A percentile compares a stretch with the other conserved stretches of the same genome.
These are phyloP conservation scores for Astrephomene gubernaculifera DNA, from an alignment of 139 green algal species.

Conservation along the genomic window DNA sequence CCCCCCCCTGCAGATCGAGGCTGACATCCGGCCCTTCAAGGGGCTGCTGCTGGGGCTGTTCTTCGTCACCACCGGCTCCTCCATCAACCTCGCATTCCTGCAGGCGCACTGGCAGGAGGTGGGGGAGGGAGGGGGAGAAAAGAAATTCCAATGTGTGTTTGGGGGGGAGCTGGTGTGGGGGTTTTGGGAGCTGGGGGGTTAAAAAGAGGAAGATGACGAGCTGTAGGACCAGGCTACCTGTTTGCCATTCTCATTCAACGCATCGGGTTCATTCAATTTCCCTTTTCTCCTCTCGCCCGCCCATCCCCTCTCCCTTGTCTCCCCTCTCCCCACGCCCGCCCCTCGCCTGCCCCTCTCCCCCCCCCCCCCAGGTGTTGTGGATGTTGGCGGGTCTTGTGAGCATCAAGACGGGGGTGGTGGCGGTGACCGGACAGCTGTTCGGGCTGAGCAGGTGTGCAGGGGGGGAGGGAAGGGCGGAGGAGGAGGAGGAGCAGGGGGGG, in stretches of 20 bases:
- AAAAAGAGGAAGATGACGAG: no score
- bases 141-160: no score
- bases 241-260: no score
- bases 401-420: slow-evolving; percentile 91
- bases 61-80: slow-evolving; percentile 85
- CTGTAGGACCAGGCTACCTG: no score
- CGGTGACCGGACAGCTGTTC: slow-evolving; percentile 73
- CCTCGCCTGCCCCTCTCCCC: no score
- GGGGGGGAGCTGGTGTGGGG: no score
- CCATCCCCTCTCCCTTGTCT: no score
- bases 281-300: no score
- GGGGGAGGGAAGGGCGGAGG: background rate
- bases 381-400: slow-evolving; percentile 82
- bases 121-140: background rate
- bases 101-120: slow-evolving; percentile 52
- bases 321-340: no score
- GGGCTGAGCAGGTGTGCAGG: slow-evolving; percentile 73
- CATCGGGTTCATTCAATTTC: no score
- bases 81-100: slow-evolving; percentile 62
- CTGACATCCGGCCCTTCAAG: slow-evolving; percentile 92
- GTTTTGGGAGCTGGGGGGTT: no score
- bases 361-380: slow-evolving; percentile 52
- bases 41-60: slow-evolving; percentile 94
- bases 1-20: slow-evolving; percentile 84
- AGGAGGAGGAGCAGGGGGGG: background rate